A percentile compares a stretch with the other conserved stretches of the same genome.
phyloP scores from a whole-genome alignment of 768 basidiomycete genomes.

The Lactifluus piperatus region DNA sequence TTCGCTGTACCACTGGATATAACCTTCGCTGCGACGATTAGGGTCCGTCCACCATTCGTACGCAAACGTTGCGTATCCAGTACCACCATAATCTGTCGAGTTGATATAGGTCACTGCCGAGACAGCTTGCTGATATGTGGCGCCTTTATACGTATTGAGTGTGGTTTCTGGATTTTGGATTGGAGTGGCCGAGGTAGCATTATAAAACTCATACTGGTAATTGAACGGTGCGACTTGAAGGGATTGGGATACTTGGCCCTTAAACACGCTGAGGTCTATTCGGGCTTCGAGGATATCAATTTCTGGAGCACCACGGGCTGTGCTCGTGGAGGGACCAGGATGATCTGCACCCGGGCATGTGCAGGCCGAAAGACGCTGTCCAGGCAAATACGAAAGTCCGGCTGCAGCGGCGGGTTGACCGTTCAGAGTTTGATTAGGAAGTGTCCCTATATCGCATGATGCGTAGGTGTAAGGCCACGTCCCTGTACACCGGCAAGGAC shows the following conservation, averaged over 20 bases:
- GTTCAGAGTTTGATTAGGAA: constrained; percentile 64
- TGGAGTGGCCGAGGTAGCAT: constrained; percentile 40
- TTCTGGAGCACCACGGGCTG: constrained; percentile 78
- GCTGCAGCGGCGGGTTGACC: constrained; percentile 42
- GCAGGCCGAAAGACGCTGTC: constrained; percentile 81
- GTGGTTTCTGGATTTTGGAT: constrained; percentile 45
- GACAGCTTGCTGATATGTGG: constrained; percentile 63
- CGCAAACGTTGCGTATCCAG: constrained; percentile 52
- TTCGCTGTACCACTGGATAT: constrained; percentile 76
- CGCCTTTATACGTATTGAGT: constrained; percentile 65
- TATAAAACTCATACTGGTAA: constrained; percentile 52
- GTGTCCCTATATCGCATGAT: constrained; percentile 78
- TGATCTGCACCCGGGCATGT: constrained; percentile 83
- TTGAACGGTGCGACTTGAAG: constrained; percentile 78
- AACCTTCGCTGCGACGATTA: constrained; percentile 54
- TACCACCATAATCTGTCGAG: constrained; percentile 45
- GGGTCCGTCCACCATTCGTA: constrained; percentile 79
- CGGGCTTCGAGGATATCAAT: constrained; percentile 90
- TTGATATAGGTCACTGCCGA: constrained; percentile 55
- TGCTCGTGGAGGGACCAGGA: constrained; percentile 65
- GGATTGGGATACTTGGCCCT: constrained; percentile 71
- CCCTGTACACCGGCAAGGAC: constrained; percentile 23
- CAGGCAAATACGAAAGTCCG: constrained; percentile 69
- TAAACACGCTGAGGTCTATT: constrained; percentile 40
- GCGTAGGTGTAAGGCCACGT: constrained; percentile 81